Evolutionary conservation across 2,329 filamentous ascomycete genomes (phyloP).

Genomic region (Ophiostoma montium): DNA sequence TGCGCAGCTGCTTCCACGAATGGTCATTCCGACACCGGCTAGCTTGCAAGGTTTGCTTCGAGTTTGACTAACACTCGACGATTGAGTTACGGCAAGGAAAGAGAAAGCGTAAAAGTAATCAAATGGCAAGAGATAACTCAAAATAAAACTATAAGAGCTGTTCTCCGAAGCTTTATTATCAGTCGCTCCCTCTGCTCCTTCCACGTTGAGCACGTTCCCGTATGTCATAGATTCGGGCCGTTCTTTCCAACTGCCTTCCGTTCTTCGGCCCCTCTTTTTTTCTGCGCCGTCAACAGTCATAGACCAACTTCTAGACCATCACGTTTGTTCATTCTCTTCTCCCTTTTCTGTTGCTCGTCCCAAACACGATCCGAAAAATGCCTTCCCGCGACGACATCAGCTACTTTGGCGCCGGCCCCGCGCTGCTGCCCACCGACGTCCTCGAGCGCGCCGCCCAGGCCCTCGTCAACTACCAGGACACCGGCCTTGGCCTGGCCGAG

Average conservation of each 20-base stretch:
- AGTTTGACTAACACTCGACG: conserved; percentile 1
- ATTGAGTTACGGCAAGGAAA: not conserved
- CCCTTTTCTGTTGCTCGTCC: not conserved
- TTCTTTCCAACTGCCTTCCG: not conserved
- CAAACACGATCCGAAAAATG: conserved; percentile 7
- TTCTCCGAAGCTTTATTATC: no score
- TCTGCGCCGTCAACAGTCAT: not conserved
- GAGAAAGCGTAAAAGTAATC: not conserved
- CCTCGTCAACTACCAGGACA: conserved; percentile 67
- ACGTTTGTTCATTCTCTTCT: not conserved
- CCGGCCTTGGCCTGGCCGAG: conserved; percentile 75
- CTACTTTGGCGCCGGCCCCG: conserved; percentile 77
- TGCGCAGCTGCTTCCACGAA: no score
- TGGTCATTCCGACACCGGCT: conserved; percentile 7
- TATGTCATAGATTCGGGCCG: not conserved
- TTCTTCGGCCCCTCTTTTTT: conserved; percentile 1
- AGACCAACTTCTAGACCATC: not conserved
- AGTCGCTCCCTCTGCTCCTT: no score
- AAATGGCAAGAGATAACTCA: no score
- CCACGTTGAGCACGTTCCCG: no score
- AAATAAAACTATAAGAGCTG: no score
- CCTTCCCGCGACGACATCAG: conserved; percentile 13
- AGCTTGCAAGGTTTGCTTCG: not conserved
- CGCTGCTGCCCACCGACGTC: conserved; percentile 68
- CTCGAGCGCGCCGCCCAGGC: conserved; percentile 63